Percentiles rank a stretch among this genome's conserved stretches.
Evolutionary conservation across 768 basidiomycete species (phyloP).

Genomic region (Suillus bovinus): DNA sequence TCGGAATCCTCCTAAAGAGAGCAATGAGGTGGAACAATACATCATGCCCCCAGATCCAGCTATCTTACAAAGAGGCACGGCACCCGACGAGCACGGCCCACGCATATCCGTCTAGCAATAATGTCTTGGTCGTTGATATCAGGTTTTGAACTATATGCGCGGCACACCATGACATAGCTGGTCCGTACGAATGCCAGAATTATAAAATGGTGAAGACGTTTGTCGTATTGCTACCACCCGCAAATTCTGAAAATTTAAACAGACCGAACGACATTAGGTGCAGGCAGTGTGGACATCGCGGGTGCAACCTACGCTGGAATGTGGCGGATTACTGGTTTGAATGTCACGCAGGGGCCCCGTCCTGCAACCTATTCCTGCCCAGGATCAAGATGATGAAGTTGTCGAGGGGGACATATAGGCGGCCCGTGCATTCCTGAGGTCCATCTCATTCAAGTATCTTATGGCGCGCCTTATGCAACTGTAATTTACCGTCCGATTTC

Average conservation of each 20-base stretch:
- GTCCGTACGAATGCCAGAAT: background rate
- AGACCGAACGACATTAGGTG: background rate
- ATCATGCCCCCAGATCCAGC: slow-evolving; percentile 72
- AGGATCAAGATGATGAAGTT: background rate
- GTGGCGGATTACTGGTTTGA: background rate
- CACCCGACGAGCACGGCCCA: slow-evolving; percentile 39
- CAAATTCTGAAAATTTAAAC: background rate
- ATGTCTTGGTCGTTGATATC: background rate
- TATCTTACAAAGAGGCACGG: slow-evolving; percentile 49
- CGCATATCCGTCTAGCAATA: slow-evolving; percentile 10
- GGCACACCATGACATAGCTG: background rate
- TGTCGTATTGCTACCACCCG: background rate
- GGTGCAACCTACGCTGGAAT: background rate
- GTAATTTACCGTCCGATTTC: background rate
- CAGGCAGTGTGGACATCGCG: background rate
- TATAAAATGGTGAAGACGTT: background rate
- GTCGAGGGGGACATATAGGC: background rate
- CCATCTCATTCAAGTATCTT: background rate
- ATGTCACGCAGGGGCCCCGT: background rate
- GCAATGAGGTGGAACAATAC: slow-evolving; percentile 44
- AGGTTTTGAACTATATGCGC: background rate
- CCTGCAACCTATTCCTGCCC: background rate
- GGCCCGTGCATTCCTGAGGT: background rate
- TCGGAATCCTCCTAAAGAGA: slow-evolving; percentile 40
- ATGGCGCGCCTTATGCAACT: background rate